Conservation (phyloP, 2,329 filamentous ascomycete species). For the Metarhizium brunneum region DNA sequence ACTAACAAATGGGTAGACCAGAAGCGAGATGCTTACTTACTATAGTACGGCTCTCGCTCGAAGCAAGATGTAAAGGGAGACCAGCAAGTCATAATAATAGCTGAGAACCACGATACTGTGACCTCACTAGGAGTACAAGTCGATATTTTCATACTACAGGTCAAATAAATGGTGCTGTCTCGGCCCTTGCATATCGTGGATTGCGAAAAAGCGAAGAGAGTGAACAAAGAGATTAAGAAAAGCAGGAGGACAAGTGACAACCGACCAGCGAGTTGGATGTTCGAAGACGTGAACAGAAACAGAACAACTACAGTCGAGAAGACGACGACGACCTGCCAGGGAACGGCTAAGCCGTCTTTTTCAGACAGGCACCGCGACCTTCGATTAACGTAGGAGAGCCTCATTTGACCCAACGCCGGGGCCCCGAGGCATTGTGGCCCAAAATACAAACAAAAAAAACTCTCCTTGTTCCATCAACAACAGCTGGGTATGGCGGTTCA, state of each 20-base stretch:
- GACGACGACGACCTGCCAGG: not conserved
- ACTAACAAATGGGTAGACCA: not conserved
- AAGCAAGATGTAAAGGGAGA: slow-evolving; percentile 27
- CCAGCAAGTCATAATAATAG: slow-evolving; percentile 36
- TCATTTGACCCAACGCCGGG: slow-evolving; percentile 9
- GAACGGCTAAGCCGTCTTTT: not conserved
- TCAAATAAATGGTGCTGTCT: slow-evolving; percentile 1
- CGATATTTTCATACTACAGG: slow-evolving; percentile 30
- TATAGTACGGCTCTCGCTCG: slow-evolving; percentile 28
- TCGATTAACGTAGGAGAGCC: slow-evolving; percentile 4
- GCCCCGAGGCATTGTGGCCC: slow-evolving; percentile 9
- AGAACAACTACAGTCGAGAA: slow-evolving; percentile 6
- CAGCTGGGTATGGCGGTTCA: slow-evolving; percentile 11
- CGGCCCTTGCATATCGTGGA: slow-evolving; percentile 5
- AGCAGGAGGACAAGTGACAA: not conserved
- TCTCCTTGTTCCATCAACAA: slow-evolving; percentile 8
- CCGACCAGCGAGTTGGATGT: slow-evolving; percentile 12
- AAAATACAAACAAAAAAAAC: slow-evolving; percentile 5
- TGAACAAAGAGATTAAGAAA: slow-evolving; percentile 11
- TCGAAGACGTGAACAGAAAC: slow-evolving; percentile 4
- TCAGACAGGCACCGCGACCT: not conserved
- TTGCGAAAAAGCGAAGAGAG: slow-evolving; percentile 7
- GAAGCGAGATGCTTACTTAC: slow-evolving; percentile 23
- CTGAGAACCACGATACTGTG: slow-evolving; percentile 37
- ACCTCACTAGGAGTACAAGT: slow-evolving; percentile 32